These are phyloP conservation scores for Aspergillus egyptiacus DNA, from an alignment of 495 filamentous ascomycete genomes.

Conservation along the genomic window DNA sequence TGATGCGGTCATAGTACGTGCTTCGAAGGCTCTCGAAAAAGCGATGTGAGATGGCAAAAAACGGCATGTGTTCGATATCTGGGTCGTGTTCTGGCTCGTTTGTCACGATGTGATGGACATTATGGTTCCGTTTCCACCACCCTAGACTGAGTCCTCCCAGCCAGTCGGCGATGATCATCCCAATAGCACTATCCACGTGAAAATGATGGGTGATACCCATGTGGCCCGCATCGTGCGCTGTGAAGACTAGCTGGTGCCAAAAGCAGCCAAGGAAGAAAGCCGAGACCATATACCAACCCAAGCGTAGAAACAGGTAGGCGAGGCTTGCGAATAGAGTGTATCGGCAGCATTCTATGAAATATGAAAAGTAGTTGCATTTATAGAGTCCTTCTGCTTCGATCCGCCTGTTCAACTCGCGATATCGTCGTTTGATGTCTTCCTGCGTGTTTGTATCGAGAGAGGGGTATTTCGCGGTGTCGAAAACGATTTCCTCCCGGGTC, in stretches of 20 bases:
- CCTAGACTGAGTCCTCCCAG: conserved; percentile 84
- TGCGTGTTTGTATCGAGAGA: conserved; percentile 71
- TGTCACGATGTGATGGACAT: conserved; percentile 96
- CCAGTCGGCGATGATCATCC: conserved; percentile 87
- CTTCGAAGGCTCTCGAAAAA: conserved; percentile 72
- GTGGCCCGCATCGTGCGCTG: conserved; percentile 93
- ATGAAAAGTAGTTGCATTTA: conserved; percentile 78
- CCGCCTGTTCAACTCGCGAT: conserved; percentile 64
- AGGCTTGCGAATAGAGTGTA: conserved; percentile 65
- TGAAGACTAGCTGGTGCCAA: conserved; percentile 96
- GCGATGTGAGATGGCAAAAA: conserved; percentile 87
- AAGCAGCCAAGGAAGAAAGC: conserved; percentile 75
- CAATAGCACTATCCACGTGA: conserved; percentile 73
- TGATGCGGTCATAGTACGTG: conserved; percentile 82
- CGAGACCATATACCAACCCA: conserved; percentile 68
- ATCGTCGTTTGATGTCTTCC: conserved; percentile 70
- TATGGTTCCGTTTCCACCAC: conserved; percentile 98
- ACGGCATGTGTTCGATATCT: conserved; percentile 94
- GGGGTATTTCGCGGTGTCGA: conserved; percentile 79
- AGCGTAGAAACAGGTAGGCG: conserved; percentile 58
- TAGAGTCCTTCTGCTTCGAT: conserved; percentile 73
- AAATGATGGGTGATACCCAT: conserved; percentile 96
- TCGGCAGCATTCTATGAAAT: conserved; percentile 68
- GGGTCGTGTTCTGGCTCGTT: conserved; percentile 96
- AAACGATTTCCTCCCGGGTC: conserved; percentile 66